phyloP scores from a whole-genome alignment of 208 protist genomes.

The Trypanosoma melophagium region DNA sequence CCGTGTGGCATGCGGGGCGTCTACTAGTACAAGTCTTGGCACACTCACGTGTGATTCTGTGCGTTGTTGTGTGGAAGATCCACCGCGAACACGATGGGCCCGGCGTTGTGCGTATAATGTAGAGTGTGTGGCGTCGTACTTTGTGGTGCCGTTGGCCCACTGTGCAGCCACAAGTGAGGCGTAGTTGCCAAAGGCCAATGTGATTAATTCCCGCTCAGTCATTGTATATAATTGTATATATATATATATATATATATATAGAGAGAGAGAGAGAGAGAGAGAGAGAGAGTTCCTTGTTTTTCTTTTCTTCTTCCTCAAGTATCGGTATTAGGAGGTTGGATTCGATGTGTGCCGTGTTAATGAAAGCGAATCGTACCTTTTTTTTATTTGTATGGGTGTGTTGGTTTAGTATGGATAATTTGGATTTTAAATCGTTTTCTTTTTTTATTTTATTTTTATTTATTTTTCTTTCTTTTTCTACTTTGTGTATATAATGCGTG shows the following conservation, averaged over 20 bases:
- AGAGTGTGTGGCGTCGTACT: constrained; percentile 57
- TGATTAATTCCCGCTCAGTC: constrained; percentile 70
- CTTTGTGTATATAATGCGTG: too few relatives aligned
- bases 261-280: too few relatives aligned
- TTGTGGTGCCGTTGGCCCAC: constrained; percentile 82
- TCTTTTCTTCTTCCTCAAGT: too few relatives aligned
- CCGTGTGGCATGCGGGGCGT: constrained; percentile 64
- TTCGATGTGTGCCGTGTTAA: too few relatives aligned
- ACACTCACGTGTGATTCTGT: constrained; percentile 31
- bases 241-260: constrained; percentile 26
- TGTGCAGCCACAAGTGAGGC: constrained; percentile 80
- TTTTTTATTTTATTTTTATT: too few relatives aligned
- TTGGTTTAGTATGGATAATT: too few relatives aligned
- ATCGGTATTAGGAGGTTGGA: too few relatives aligned
- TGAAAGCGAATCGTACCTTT: too few relatives aligned
- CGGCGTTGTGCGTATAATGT: constrained; percentile 72
- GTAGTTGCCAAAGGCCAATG: constrained; percentile 84
- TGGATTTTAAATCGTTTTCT: too few relatives aligned
- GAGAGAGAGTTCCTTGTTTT: too few relatives aligned
- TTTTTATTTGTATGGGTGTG: too few relatives aligned
- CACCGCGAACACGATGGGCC: constrained; percentile 32
- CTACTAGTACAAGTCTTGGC: constrained; percentile 69
- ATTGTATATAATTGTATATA: constrained; percentile 3
- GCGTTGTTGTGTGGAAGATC: constrained; percentile 2
- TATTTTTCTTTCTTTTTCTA: too few relatives aligned